Percentiles rank a stretch among this genome's conserved stretches.
Evolutionary conservation across 345 rosid species (phyloP).

Genomic region (Rhizophora mangle): DNA sequence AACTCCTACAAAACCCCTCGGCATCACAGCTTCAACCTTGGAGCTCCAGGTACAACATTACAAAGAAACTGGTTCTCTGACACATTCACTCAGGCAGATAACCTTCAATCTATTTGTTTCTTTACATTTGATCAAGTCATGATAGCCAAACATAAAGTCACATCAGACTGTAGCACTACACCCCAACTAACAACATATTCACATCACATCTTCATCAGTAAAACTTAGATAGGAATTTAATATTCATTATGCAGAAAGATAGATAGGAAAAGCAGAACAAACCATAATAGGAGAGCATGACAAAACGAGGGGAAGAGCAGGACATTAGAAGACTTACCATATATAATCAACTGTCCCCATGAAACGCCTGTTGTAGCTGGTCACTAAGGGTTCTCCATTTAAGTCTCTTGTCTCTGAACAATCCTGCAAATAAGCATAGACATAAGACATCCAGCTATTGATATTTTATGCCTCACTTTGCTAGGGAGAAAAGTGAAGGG

Average conservation of each 20-base stretch:
- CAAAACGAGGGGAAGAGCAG: background rate
- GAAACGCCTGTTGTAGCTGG: constrained; percentile 87
- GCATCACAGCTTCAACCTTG: background rate
- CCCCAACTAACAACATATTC: background rate
- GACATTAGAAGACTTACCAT: constrained; percentile 47
- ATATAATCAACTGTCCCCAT: constrained; percentile 94
- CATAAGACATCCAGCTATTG: background rate
- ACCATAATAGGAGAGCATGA: background rate
- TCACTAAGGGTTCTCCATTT: constrained; percentile 76
- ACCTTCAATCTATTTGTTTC: no score
- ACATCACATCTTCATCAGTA: background rate
- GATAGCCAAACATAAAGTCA: no score
- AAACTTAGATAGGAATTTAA: background rate
- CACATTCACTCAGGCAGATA: no score
- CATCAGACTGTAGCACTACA: constrained; percentile 1
- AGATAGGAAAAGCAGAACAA: no score
- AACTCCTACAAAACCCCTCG: background rate
- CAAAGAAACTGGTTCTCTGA: background rate
- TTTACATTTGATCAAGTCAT: no score
- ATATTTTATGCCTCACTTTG: background rate
- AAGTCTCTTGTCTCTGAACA: constrained; percentile 63
- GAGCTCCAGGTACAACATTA: background rate
- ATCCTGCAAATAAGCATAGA: constrained; percentile 44
- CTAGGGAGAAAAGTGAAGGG: background rate
- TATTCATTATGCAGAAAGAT: no score